Conservation (phyloP, 257 asterid species). For the Nicotiana sylvestris region DNA sequence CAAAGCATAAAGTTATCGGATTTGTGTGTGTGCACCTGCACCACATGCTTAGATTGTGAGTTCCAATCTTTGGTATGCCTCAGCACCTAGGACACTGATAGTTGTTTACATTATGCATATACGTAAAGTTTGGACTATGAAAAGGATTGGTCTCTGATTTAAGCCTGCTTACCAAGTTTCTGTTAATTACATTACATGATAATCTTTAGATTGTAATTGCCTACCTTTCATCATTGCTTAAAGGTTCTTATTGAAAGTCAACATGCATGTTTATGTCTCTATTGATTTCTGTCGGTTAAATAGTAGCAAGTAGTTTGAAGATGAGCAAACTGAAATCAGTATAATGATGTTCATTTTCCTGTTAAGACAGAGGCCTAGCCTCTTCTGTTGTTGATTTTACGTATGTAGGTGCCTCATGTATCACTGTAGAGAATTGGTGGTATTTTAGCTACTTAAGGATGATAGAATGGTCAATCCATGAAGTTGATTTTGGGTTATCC, state of each 20-base stretch:
- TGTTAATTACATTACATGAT: background rate
- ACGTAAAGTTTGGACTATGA: background rate
- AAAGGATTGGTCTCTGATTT: background rate
- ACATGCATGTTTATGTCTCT: background rate
- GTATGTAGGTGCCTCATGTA: background rate
- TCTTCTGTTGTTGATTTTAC: background rate
- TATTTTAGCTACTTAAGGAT: background rate
- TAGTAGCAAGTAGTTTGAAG: background rate
- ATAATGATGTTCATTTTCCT: background rate
- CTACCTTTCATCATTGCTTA: background rate
- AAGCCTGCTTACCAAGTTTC: background rate
- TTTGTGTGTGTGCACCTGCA: too few species aligned
- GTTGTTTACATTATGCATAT: background rate
- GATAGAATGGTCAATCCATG: background rate
- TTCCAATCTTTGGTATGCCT: background rate
- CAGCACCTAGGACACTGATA: background rate
- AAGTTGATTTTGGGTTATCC: background rate
- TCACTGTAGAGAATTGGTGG: background rate
- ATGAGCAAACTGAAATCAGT: background rate
- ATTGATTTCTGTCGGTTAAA: background rate
- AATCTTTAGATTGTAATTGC: background rate
- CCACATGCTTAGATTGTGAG: background rate
- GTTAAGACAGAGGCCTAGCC: background rate
- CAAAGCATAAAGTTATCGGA: background rate
- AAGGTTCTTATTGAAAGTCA: background rate